Evolutionary conservation across 768 basidiomycete genomes (phyloP), one percentile per base, ranked within the genome.

Genomic region (Lactarius sp.): DNA sequence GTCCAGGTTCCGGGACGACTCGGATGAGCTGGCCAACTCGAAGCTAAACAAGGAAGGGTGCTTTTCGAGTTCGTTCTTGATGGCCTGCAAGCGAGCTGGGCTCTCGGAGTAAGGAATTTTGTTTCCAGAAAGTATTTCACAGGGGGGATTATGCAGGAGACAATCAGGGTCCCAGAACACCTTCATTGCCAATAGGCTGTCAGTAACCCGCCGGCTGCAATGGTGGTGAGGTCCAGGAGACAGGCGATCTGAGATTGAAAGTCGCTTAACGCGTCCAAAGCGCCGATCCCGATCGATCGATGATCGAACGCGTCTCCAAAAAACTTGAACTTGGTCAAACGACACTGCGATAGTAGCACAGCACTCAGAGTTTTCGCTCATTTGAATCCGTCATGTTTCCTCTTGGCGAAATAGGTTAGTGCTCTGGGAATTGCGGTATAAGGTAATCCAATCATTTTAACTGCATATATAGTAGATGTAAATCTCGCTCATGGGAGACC

Each of bases 71-170:
- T 70, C 65, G 2, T 69, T 36, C 54, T 68, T 69, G 68, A 75
- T 71, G 4, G 13, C 51, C 31, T 52, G 58, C 31, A 70, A 56
- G 6, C 75, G 70, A 3, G 64, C 59, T 3, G 75, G 75, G 34
- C 71, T 71, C 62, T 76, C 75, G 13, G 69, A 64, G 64, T 75
- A 75, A 9, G 69, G 69, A 16, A 70, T 65, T 6, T 67, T 65
- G 10, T 61, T 53, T 4, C 74, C 74, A 22, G 68, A 69, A 6
- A 75, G 64, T 41, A 73, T 70, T 56, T 76, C 75, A 54, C 71
- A 66, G 1, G 71, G 71, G 12, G 74, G 75, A 51, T 74, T 31
- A 59, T 75, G 75, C 2, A 69, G 49, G 50, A 70, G 67, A 56
- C 67, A 71, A 31, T 62, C 68, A 9, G 52, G 55, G 27, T 67